Percentiles rank a stretch among this genome's conserved stretches.
These are phyloP conservation scores for Globisporangium paddicum DNA, from an alignment of 352 stramenopile genomes.

Conservation along the genomic window DNA sequence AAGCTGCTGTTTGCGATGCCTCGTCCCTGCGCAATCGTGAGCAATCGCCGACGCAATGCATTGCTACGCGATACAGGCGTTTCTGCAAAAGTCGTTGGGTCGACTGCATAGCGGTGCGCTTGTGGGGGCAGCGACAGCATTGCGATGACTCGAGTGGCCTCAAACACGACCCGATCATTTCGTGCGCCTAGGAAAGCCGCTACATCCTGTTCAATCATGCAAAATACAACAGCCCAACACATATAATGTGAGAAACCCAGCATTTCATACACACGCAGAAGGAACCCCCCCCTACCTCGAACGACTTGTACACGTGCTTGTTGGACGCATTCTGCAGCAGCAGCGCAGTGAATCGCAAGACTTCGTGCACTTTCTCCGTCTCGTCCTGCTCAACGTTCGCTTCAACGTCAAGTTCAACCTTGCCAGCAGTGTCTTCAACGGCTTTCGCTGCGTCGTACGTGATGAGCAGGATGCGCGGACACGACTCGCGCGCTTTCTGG, in stretches of 20 bases:
- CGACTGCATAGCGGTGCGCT: slow-evolving; percentile 58
- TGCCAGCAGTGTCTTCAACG: slow-evolving; percentile 11
- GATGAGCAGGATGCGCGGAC: slow-evolving; percentile 43
- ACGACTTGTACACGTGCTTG: slow-evolving; percentile 68
- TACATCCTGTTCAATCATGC: background rate
- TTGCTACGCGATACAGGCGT: slow-evolving; percentile 31
- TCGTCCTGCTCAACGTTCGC: slow-evolving; percentile 27
- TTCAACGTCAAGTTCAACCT: slow-evolving; percentile 9
- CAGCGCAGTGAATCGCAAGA: slow-evolving; percentile 68
- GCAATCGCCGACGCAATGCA: slow-evolving; percentile 40
- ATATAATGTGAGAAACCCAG: background rate
- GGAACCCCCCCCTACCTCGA: slow-evolving; percentile 28
- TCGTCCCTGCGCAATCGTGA: slow-evolving; percentile 46
- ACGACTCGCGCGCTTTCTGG: slow-evolving; percentile 28
- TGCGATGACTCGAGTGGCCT: slow-evolving; percentile 68
- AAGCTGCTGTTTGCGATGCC: slow-evolving; percentile 43
- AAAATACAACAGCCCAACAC: slow-evolving; percentile 17
- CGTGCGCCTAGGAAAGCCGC: slow-evolving; percentile 46
- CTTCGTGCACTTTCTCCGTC: slow-evolving; percentile 59
- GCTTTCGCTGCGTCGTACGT: background rate
- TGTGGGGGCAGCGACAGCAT: slow-evolving; percentile 68
- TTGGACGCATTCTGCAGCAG: slow-evolving; percentile 78
- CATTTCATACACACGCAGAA: background rate
- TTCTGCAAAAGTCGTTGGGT: slow-evolving; percentile 46
- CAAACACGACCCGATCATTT: slow-evolving; percentile 61